Evolutionary conservation across 2,329 filamentous ascomycete genomes (phyloP), one percentile per base, ranked within the genome.

Genomic region (Myrmaecium sp.): DNA sequence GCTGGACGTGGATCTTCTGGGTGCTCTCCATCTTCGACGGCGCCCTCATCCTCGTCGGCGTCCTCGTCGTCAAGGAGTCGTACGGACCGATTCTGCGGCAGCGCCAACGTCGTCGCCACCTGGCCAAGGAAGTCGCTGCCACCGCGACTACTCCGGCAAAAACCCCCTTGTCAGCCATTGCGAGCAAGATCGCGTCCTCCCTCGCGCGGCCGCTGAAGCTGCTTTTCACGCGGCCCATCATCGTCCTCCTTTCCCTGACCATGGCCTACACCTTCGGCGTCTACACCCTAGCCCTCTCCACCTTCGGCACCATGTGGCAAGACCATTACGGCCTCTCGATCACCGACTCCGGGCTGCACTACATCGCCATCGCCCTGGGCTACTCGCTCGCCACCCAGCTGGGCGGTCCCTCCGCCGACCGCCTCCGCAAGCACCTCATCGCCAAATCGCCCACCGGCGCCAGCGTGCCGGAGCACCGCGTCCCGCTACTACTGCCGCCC

Each of bases 171-270:
- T n/a, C 36, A 23, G 13, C 31, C 30, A 17, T 23, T 40, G 4
- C 34, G 40, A 4, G 7, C 10, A 30, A 5, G 32, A 29, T 10
- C 29, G 31, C 1, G 12, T 35, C 3, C 5, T 51, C 57, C n/a
- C 53, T 64, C 28, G 34, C 55, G 15, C 48, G 73, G 2, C 64
- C 66, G 1, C 60, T 59, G 4, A 62, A 60, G 32, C 53, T 71
- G 17, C 51, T 66, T 12, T 43, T 70, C 6, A 53, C 60, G 7
- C 64, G 64, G 18, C 56, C 68, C 0, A 59, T 65, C 21, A 54
- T 63, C 9, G 53, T 60, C 19, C 33, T 52, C 9, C 47, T 57
- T 16, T 49, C 49, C 4, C 28, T 54, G 2, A 53, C 54, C 34
- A 45, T 53, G 33, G 51, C 52, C 1, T 36, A 55, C 25, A 38